phyloP scores from a whole-genome alignment of 345 rosid species.

The Eutrema yunnanense region DNA sequence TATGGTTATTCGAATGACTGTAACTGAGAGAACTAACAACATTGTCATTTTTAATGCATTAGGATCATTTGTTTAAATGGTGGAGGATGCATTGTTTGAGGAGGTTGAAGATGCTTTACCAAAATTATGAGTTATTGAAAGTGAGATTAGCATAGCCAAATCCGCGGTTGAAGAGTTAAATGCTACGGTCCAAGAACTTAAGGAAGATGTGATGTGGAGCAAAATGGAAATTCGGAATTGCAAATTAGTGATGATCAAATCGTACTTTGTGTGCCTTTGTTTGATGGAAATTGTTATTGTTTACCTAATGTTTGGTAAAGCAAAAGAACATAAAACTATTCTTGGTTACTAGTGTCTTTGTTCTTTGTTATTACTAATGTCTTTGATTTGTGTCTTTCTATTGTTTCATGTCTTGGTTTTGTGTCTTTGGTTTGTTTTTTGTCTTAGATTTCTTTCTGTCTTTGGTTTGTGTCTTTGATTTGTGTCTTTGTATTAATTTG shows the following conservation, averaged over 20 bases:
- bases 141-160: not conserved
- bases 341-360: no score
- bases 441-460: no score
- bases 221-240: not conserved
- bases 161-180: not conserved
- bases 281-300: not conserved
- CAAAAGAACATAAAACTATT: not conserved
- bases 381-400: no score
- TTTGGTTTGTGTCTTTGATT: no score
- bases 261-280: not conserved
- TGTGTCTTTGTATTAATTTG: no score
- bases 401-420: no score
- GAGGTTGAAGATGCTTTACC: not conserved
- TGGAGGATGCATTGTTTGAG: not conserved
- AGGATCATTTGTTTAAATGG: not conserved
- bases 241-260: not conserved
- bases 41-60: no score
- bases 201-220: not conserved
- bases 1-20: no score
- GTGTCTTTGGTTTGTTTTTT: no score
- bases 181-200: not conserved
- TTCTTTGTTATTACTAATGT: no score
- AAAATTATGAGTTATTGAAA: not conserved
- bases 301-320: not conserved
- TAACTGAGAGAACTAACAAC: no score